Evolutionary conservation across 179 eudicot genomes (phyloP), one percentile per base, ranked within the genome.

Genomic region (Camellia oleifera): DNA sequence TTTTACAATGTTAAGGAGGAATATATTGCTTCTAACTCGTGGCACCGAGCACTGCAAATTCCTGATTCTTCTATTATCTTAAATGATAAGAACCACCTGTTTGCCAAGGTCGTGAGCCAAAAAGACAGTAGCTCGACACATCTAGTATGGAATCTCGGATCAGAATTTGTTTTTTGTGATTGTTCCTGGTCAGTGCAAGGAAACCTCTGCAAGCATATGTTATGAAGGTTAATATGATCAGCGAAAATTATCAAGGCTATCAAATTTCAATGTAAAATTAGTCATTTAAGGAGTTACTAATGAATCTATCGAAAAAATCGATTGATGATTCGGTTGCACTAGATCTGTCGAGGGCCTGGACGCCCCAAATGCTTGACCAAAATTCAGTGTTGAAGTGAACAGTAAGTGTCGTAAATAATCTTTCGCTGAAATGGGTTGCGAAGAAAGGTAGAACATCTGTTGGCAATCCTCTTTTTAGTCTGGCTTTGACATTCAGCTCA

Each of bases 141-240:
- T 70, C 66, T 84, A 60, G 94, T 95, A 5, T 94, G 88, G 91
- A 92, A 95, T 82, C 97, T 94, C 65, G 96, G 94, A 17, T 94
- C 97, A 32, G 97, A 90, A 80, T 95, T 95, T 81, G 89, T 98
- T 3, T 93, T 89, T 73, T 95, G 99, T 81, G 97, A 95, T 81
- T 95, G 99, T 83, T 89, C 92, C 66, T 94, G 98, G 97, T 88
- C 95, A 58, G 72, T 92, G 84, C 92, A 85, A 69, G 99, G 98
- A 62, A 95, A 94, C 80, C 88, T 94, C 32, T 94, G 97, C 90
- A 95, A 94, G 86, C 98, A 94, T 26, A 26, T 77, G 89, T 94
- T 14, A 86, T 94, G 71, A 95, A 94, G 88, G 98, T 91, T 83
- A 92, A 95, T 82, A 92, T 90, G 96, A 79, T 90, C 64, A 89